Base-by-base conservation (phyloP, 257 asterid species). In the Nicotiana benthamiana region DNA sequence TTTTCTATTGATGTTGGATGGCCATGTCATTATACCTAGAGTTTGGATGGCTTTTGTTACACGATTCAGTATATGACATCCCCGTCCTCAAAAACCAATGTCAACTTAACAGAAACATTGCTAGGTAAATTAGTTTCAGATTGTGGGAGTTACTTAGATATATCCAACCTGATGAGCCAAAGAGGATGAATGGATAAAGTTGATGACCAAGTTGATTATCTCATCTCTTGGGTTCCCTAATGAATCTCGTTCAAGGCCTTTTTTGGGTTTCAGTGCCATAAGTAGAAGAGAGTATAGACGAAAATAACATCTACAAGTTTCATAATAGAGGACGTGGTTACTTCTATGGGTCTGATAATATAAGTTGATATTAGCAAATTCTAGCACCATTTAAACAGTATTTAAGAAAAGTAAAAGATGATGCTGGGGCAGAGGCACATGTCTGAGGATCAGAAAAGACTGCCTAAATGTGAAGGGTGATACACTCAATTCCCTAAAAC, bases 1-100 rank as follows among this genome's bases (percentile, higher is more conserved):
- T 74, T 74, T 72, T 74, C 62, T 48, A 48, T 48, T 74, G 61
- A 74, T 74, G 26, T 74, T 74, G 61, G 61, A 74, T 24, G 7
- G 13, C 22, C 36, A 43, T 24, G 59, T 40, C 17, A 11, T 70
- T 48, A 15, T 74, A 24, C 43, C 79, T 48, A 6, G 61, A 74
- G 78, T 48, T 74, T 48, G 43, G 24, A 48, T 48, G 26, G 16
- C 61, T 46, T 53, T 43, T 70, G 59, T 43, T 43, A 22, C 61
- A 7, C 9, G 79, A 74, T 74, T 48, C 61, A 48, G 40, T 48
- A 74, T 24, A 15, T 70, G 57, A 13, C 59, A 70, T 74, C 61
- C 16, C 24, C 2, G 10, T 74, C 61, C 61, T 24, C 24, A 72
- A 24, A 46, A 28, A 72, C 26, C 60, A 24, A 72, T 70, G 20